Conservation (phyloP, 2,329 filamentous ascomycete species). For the Fonsecaea erecta region DNA sequence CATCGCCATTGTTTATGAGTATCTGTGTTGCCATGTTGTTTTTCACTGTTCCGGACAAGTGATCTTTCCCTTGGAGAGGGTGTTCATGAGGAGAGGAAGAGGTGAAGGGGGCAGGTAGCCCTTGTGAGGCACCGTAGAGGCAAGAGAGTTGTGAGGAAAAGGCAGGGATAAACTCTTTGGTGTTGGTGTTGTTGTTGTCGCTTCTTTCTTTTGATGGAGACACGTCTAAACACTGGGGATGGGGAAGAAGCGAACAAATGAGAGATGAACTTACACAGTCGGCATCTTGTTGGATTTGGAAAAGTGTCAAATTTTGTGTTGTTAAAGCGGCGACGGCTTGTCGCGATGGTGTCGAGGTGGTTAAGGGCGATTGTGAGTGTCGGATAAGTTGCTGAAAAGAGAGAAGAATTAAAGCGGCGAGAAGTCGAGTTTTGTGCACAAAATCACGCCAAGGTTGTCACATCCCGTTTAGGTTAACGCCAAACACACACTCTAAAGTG, state of each 20-base stretch:
- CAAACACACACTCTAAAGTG: no score
- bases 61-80: background rate
- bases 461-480: no score
- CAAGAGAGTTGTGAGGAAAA: background rate
- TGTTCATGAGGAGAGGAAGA: no score
- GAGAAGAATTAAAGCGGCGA: background rate
- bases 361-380: background rate
- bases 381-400: background rate
- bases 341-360: background rate
- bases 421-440: background rate
- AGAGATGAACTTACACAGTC: constrained; percentile 1
- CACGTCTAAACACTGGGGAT: background rate
- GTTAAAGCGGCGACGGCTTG: background rate
- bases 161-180: background rate
- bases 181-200: background rate
- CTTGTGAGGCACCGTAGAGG: background rate
- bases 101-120: background rate
- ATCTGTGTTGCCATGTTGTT: background rate
- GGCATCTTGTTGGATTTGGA: background rate
- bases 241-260: background rate
- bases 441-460: background rate
- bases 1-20: background rate
- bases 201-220: background rate
- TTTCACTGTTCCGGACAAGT: background rate
- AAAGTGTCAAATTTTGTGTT: background rate